Base-by-base conservation (phyloP, 2,329 filamentous ascomycete genomes). In the Claviceps maximensis region DNA sequence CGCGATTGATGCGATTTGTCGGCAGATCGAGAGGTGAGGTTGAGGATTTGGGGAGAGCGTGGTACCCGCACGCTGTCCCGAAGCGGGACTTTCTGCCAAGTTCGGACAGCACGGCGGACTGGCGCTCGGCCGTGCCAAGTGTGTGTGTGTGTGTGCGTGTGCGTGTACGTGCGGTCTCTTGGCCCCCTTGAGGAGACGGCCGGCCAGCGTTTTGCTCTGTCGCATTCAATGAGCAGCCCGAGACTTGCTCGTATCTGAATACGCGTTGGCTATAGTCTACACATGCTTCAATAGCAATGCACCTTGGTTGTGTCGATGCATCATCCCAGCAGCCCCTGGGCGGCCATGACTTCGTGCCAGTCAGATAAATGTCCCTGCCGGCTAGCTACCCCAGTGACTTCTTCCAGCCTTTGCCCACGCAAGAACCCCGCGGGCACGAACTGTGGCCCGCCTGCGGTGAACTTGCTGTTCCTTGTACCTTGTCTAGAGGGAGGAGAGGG, bases 11-110 rank as follows among this genome's bases (percentile, higher is more conserved):
- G 65, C 62, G 66, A 72, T 76, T 76, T 73, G 67, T 69, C 71
- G 70, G 75, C 69, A 69, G 69, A 70, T 70, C 69, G 67, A 74
- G 72, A 72, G 71, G 69, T 78, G 77, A 80, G 71, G 76, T 80
- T 75, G 68, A 74, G 70, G 68, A 67, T 72, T 72, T 67, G 67
- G 69, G 65, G 62, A 58, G 64, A 62, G 62, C 62, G 64, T 62
- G 62, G 64, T 62, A 64, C 63, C 65, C 65, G 66, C 47, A 51
- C 52, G 23, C 45, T 52, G 65, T 67, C 65, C 67, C 63, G 60
- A 69, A 69, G 66, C 66, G 67, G 67, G 67, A 64, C 63, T 66
- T 65, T 44, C 51, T 55, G 51, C 54, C 25, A 53, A 23, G 51
- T 48, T 38, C 33, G 45, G 40, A 21, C 41, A n/a, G 27, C 29